Base-by-base conservation (phyloP, 768 basidiomycete genomes). In the Mycena venus region DNA sequence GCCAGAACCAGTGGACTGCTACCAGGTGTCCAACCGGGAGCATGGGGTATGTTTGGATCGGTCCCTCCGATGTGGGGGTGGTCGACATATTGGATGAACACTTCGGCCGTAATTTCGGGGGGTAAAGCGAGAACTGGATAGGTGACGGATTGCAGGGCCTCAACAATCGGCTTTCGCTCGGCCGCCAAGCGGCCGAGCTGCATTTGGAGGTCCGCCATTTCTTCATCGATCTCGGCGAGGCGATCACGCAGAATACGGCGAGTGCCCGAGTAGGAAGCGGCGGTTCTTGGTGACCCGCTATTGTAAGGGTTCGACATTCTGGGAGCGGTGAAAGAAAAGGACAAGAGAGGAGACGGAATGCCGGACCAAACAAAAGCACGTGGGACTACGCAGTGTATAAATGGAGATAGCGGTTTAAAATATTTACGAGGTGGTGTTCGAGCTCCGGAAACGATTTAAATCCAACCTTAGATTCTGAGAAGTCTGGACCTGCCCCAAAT, bases 101-200 rank as follows among this genome's bases (percentile, higher is more conserved):
- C 27, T 27, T 53, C 51, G 9, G 51, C 51, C 10, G 69, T 70
- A 21, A 70, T 40, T 40, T 70, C 69, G 1, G 69, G 59, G 10
- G 69, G 44, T 1, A 70, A 11, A 14, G 44, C 32, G 31, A 63
- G n/a, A 21, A 70, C 44, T 23, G 69, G 69, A 42, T 62, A 70
- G 47, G n/a, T n/a, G 8, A 44, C 27, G 53, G 49, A 31, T 25
- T 44, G 11, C 0, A 71, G 61, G 10, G 36, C 36, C 2, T 56
- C 19, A 9, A 44, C 25, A 4, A 64, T 29, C 6, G 34, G 27
- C 21, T 71, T 42, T 19, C 70, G 61, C 10, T 19, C 34, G 10
- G 70, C 53, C 32, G 25, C 70, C 17, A 71, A 53, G 11, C 10
- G 51, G 0, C 7, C 19, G 10, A 71, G n/a, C 51, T 31, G 25